These are phyloP conservation scores for Phragmites australis DNA, from an alignment of 176 grass and related monocot genomes.

Conservation along the genomic window DNA sequence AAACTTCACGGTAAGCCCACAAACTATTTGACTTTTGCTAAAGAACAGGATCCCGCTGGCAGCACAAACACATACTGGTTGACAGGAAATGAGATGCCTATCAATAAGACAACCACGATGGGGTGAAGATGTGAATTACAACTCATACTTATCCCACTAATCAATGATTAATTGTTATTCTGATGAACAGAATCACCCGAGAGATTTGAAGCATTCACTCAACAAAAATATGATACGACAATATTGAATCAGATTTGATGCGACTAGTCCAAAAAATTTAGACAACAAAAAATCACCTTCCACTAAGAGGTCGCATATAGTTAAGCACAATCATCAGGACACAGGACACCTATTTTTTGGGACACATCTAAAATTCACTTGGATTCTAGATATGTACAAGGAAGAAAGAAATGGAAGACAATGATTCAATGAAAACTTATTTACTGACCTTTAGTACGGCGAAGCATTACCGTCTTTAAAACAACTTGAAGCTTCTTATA, in stretches of 20 bases:
- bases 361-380: neutral
- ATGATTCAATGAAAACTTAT: neutral
- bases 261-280: neutral
- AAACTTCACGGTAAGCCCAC: neutral
- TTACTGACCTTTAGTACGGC: slow-evolving; percentile 91
- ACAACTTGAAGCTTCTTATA: slow-evolving; percentile 96
- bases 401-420: slow-evolving; percentile 2
- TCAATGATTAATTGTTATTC: neutral
- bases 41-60: neutral
- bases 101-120: neutral
- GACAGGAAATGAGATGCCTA: neutral
- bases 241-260: neutral
- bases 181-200: neutral
- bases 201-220: neutral
- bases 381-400: slow-evolving; percentile 11
- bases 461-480: slow-evolving; percentile 95
- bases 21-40: neutral
- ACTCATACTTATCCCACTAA: neutral
- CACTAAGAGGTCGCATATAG: neutral
- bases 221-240: neutral
- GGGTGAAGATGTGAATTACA: neutral
- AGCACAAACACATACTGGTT: neutral
- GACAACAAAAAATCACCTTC: neutral
- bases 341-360: neutral
- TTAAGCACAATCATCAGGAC: slow-evolving; percentile 1